Base-by-base conservation (phyloP, 2,329 filamentous ascomycete genomes). In the Fusarium liriodendri region DNA sequence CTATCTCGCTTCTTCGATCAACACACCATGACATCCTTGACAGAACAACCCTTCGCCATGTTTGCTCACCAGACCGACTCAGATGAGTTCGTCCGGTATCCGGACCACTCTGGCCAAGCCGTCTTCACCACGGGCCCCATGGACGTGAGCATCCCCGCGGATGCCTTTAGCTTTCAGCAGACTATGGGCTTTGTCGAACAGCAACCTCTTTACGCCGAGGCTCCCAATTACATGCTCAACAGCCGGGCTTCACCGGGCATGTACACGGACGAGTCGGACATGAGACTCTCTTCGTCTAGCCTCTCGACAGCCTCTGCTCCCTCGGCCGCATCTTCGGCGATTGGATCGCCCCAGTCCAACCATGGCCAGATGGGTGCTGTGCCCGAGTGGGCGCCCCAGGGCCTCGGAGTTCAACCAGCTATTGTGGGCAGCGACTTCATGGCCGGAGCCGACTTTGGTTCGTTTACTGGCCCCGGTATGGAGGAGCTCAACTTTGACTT, bases 331-430 rank as follows among this genome's bases (percentile, higher is more conserved):
- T 93, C 91, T 1, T 93, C 92, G 10, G 90, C 89, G 63, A 88
- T 91, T 71, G 91, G 91, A 66, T 94, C 92, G 25, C 92, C 92
- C 29, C 89, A 90, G 77, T 91, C 91, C 2, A 87, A 89, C 72
- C 87, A 89, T 77, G 87, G 88, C 65, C 89, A 89, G 74, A 82
- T 88, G 72, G 89, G 89, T 70, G 85, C 85, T 76, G 86, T 89
- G 60, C 85, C 90, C 54, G 89, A 91, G 69, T 93, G 91, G 89
- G 82, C 86, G 73, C 82, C 85, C 22, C 78, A 80, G 61, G 87
- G 87, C 62, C 83, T 93, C 38, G 89, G 87, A 60, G 85, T 93
- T 64, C 89, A 88, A 74, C 91, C 92, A 33, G 84, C 86, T 78
- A 93, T 94, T 71, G 89, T 93, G 60, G 87, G 88, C 75, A 85